Evolutionary conservation across 176 grass and related monocot genomes (phyloP), one percentile per base, ranked within the genome.

Genomic region (Stipa capillata): DNA sequence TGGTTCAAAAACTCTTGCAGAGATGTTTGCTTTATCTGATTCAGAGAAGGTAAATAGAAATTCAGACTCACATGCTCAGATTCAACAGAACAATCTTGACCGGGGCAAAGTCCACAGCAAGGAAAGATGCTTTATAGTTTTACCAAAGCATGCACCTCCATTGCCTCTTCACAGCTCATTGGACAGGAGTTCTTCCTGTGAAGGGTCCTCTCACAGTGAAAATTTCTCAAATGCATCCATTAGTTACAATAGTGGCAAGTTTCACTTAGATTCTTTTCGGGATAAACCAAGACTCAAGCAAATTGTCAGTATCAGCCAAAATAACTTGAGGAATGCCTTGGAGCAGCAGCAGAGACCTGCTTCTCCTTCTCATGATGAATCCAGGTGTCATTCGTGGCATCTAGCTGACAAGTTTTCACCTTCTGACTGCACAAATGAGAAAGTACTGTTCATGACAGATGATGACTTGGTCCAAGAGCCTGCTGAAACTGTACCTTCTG

Each of bases 11-110:
- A 88, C 90, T 79, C 83, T 92, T 73, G 82, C 78, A 45, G 79
- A 92, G 77, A 92, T 92, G 90, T 82, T 92, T 71, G 90, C 90
- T 69, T 52, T 88, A 54, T 92, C 90, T 43, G 86, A 92, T 83
- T 85, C 82, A 55, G 90, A 88, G 76, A 86, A 57, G 17, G 44
- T 43, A 23, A 88, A 69, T 24, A 78, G 28, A 75, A 85, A 60
- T 76, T 88, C 24, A 4, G 54, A 57, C 28, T 83, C 31, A 2
- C 73, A 29, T 72, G 11, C n/a, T 43, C 48, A 45, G 57, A 45
- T 76, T 70, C 59, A 1, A 11, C 37, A 54, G 39, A 68, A 57
- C 51, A 80, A 56, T 74, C 27, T 48, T 85, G 78, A 77, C 24
- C 11, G 3, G 20, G 47, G 60, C 6, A 82, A 65, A 64, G 72